These are phyloP conservation scores for Apiotrichum mycotoxinovorans DNA, from an alignment of 1,284 basidiomycete species.

Conservation along the genomic window DNA sequence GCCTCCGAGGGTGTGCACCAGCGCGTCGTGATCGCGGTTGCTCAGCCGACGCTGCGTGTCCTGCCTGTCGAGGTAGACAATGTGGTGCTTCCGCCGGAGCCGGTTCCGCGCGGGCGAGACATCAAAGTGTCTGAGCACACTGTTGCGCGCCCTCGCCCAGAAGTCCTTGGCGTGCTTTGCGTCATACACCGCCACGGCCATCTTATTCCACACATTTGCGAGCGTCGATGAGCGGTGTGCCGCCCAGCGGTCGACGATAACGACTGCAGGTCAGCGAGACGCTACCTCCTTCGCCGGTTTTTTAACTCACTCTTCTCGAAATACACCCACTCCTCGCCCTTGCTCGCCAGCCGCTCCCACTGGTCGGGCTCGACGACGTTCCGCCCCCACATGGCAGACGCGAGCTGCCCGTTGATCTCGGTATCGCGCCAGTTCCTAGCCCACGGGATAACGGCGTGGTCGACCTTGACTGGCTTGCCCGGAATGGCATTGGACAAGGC, in stretches of 20 bases:
- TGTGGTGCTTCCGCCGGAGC: constrained; percentile 15
- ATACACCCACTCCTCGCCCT: constrained; percentile 15
- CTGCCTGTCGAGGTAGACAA: constrained; percentile 37
- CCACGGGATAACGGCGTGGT: constrained; percentile 26
- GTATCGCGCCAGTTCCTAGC: constrained; percentile 22
- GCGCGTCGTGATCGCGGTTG: background rate
- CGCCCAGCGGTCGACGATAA: constrained; percentile 33
- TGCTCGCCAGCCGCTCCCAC: constrained; percentile 12
- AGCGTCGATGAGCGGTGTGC: constrained; percentile 29
- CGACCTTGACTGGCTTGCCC: constrained; percentile 3
- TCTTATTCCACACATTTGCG: constrained; percentile 30
- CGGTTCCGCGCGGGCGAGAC: background rate
- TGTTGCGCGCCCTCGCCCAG: constrained; percentile 20
- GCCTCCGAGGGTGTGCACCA: background rate
- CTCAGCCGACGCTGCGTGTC: constrained; percentile 12
- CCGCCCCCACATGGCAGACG: constrained; percentile 21
- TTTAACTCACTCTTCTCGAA: constrained; percentile 21
- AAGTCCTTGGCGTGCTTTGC: constrained; percentile 23
- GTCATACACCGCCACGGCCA: constrained; percentile 26
- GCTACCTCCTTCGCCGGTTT: background rate
- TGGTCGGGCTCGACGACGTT: constrained; percentile 18
- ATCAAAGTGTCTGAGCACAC: constrained; percentile 7
- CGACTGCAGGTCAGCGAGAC: constrained; percentile 14
- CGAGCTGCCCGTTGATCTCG: constrained; percentile 13
- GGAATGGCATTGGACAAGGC: constrained; percentile 5